A percentile compares a stretch with the other conserved stretches of the same genome.
phyloP scores from a whole-genome alignment of 495 filamentous ascomycete genomes.

The Xylaria venustula region DNA sequence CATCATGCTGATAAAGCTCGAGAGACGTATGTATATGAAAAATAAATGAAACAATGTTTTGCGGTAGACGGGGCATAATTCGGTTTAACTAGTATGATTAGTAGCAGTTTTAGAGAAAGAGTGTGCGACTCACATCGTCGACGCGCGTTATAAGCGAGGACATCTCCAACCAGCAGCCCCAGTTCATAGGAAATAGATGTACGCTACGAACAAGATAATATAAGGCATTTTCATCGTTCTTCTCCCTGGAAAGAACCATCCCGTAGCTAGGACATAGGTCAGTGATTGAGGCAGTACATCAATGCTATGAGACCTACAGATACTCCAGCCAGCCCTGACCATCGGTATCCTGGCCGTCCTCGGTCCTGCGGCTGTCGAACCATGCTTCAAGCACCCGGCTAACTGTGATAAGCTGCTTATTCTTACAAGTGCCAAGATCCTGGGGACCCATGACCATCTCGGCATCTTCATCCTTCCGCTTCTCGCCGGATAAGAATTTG shows the following conservation, averaged over 20 bases:
- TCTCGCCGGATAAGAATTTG: slow-evolving; percentile 90
- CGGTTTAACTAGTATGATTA: slow-evolving; percentile 45
- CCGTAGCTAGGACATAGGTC: slow-evolving; percentile 55
- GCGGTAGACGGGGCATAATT: slow-evolving; percentile 62
- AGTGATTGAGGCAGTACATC: background rate
- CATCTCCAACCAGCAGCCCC: slow-evolving; percentile 94
- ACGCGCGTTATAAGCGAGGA: slow-evolving; percentile 67
- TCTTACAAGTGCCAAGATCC: slow-evolving; percentile 77
- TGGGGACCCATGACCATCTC: slow-evolving; percentile 97
- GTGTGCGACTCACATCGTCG: slow-evolving; percentile 67
- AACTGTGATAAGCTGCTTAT: slow-evolving; percentile 76
- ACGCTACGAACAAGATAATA: slow-evolving; percentile 82
- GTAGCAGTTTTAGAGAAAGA: background rate
- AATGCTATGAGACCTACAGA: slow-evolving; percentile 43
- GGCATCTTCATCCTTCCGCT: slow-evolving; percentile 90
- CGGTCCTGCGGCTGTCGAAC: slow-evolving; percentile 62
- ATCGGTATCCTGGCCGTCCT: slow-evolving; percentile 52
- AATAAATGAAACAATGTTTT: slow-evolving; percentile 88
- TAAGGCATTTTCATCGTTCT: slow-evolving; percentile 80
- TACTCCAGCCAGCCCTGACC: slow-evolving; percentile 96
- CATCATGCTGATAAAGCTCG: slow-evolving; percentile 83
- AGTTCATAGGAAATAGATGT: slow-evolving; percentile 85
- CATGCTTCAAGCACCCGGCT: slow-evolving; percentile 73
- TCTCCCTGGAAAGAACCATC: slow-evolving; percentile 83
- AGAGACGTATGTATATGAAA: slow-evolving; percentile 89